Evolutionary conservation across 495 filamentous ascomycete genomes (phyloP).

Genomic region (Penicillium psychrofluorescens): DNA sequence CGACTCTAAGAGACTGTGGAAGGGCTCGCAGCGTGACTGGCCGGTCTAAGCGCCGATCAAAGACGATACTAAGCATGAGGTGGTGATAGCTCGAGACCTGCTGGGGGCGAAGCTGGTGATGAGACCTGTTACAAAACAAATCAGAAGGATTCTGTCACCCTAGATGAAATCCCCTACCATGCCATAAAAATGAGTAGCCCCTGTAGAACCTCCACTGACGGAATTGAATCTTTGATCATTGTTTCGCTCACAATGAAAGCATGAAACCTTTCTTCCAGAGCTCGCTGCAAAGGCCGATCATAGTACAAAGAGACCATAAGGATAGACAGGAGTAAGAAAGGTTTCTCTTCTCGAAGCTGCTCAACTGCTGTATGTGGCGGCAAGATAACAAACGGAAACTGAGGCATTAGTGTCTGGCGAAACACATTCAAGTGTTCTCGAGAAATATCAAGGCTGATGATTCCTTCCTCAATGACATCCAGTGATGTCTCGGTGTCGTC

Average conservation of each 20-base stretch:
- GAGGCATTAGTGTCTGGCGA: constrained; percentile 8
- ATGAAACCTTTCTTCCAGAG: constrained; percentile 24
- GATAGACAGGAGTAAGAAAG: constrained; percentile 28
- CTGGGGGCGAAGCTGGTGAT: constrained; percentile 27
- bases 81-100: constrained; percentile 30
- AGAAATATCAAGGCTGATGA: too few species aligned
- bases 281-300: constrained; percentile 27
- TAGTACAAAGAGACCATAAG: constrained; percentile 31
- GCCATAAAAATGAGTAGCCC: constrained; percentile 35
- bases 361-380: constrained; percentile 10
- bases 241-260: too few species aligned
- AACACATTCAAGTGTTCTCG: constrained; percentile 8
- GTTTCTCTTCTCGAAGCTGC: constrained; percentile 16
- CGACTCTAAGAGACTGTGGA: not conserved
- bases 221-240: too few species aligned
- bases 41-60: constrained; percentile 33
- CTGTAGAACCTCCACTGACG: constrained; percentile 23
- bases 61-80: constrained; percentile 35
- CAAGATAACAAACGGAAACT: constrained; percentile 29
- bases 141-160: too few species aligned
- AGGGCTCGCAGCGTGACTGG: not conserved
- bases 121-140: constrained; percentile 4
- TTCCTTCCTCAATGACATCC: too few species aligned
- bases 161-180: constrained; percentile 7
- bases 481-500: too few species aligned